Percentiles rank a stretch among this genome's conserved stretches.
These are phyloP conservation scores for Coniochaeta prunicola DNA, from an alignment of 2,329 filamentous ascomycete species.

Conservation along the genomic window DNA sequence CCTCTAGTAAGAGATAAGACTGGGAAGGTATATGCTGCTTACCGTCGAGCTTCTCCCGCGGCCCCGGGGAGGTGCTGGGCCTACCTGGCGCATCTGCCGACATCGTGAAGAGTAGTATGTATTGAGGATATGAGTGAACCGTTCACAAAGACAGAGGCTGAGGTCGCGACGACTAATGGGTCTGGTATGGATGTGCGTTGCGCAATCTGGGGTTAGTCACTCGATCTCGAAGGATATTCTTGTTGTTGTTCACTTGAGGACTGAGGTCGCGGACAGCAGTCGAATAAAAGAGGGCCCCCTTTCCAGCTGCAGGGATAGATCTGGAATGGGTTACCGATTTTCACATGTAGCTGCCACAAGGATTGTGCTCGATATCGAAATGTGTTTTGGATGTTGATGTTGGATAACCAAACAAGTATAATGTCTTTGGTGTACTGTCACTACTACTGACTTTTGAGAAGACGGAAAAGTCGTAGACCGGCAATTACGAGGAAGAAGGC, in stretches of 20 bases:
- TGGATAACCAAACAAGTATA: neutral
- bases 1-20: neutral
- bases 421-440: neutral
- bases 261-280: neutral
- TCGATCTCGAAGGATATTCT: neutral
- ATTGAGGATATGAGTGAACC: neutral
- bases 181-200: neutral
- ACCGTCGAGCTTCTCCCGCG: slow-evolving; percentile 74
- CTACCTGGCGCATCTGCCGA: slow-evolving; percentile 27
- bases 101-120: slow-evolving; percentile 1
- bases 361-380: neutral
- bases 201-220: neutral
- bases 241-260: neutral
- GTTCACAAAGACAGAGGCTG: neutral
- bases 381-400: neutral
- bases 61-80: slow-evolving; percentile 33
- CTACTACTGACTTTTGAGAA: no score
- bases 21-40: slow-evolving; percentile 14
- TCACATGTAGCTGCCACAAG: neutral
- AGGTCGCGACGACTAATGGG: neutral
- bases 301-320: neutral
- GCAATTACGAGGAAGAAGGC: neutral
- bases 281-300: neutral
- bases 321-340: neutral
- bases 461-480: neutral